Conservation (phyloP, 2,329 filamentous ascomycete species). For the Aspergillus tubingensis region DNA sequence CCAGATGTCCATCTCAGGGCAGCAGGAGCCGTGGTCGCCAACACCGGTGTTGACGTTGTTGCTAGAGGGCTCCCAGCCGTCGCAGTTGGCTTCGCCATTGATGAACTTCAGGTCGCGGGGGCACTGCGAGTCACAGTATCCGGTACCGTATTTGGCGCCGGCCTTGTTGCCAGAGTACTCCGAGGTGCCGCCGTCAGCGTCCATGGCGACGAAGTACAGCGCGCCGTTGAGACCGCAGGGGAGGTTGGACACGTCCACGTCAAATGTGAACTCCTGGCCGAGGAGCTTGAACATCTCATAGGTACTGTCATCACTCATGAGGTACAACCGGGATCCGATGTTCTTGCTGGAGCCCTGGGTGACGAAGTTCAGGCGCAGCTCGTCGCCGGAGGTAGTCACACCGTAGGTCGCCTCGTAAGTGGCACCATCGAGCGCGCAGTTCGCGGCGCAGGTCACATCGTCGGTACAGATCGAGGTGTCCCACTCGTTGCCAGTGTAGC, state of each 20-base stretch:
- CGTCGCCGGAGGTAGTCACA: slow-evolving; percentile 52
- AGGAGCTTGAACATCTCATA: slow-evolving; percentile 68
- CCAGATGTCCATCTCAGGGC: slow-evolving; percentile 70
- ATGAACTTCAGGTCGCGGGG: slow-evolving; percentile 52
- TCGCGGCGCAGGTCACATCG: slow-evolving; percentile 53
- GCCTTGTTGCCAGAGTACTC: slow-evolving; percentile 56
- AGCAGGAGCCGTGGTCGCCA: slow-evolving; percentile 62
- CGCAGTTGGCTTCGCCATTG: slow-evolving; percentile 55
- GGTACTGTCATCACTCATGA: slow-evolving; percentile 62
- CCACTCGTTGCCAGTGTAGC: slow-evolving; percentile 58
- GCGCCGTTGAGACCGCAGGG: slow-evolving; percentile 73
- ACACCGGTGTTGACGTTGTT: slow-evolving; percentile 58
- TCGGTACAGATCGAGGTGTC: slow-evolving; percentile 53
- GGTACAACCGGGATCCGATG: slow-evolving; percentile 60
- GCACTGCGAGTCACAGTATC: slow-evolving; percentile 66
- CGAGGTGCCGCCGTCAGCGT: slow-evolving; percentile 59
- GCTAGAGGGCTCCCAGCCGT: slow-evolving; percentile 53
- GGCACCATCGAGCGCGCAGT: slow-evolving; percentile 60
- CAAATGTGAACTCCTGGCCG: slow-evolving; percentile 71
- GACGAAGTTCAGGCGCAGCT: slow-evolving; percentile 53
- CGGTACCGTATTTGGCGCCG: slow-evolving; percentile 63
- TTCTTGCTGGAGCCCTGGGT: slow-evolving; percentile 41
- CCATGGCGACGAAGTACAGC: slow-evolving; percentile 66
- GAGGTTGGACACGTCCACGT: slow-evolving; percentile 68
- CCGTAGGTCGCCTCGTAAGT: slow-evolving; percentile 57